Conservation (phyloP, 352 stramenopile genomes). For the Globisporangium nodosum region DNA sequence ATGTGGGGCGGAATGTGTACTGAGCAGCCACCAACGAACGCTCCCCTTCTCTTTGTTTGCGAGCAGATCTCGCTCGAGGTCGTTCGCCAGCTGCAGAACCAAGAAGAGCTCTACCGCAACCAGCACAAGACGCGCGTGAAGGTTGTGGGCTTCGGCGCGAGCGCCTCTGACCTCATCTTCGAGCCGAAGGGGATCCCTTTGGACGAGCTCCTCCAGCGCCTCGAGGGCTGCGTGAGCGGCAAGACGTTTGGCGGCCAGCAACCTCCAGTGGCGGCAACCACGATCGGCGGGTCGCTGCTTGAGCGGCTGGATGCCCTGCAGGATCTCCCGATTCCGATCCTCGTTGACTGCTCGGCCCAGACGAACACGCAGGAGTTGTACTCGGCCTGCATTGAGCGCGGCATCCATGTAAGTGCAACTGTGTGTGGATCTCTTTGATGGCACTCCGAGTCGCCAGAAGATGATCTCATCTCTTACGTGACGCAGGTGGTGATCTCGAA, state of each 20-base stretch:
- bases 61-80: constrained; percentile 53
- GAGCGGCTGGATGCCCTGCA: constrained; percentile 52
- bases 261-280: not conserved
- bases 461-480: not conserved
- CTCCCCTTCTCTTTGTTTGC: not conserved
- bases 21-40: not conserved
- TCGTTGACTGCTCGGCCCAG: constrained; percentile 71
- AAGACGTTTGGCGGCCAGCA: constrained; percentile 18
- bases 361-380: constrained; percentile 47
- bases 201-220: constrained; percentile 29
- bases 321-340: constrained; percentile 63
- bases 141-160: constrained; percentile 66
- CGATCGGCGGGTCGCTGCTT: constrained; percentile 38
- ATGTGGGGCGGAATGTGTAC: not conserved
- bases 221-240: constrained; percentile 37
- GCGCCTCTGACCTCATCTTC: constrained; percentile 53
- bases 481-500: constrained; percentile 57
- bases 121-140: constrained; percentile 67
- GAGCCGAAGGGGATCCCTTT: constrained; percentile 50
- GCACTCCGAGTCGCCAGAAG: not conserved
- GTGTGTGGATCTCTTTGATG: not conserved
- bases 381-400: constrained; percentile 50
- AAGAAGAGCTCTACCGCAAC: constrained; percentile 51
- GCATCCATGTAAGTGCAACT: constrained; percentile 34
- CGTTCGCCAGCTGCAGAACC: constrained; percentile 52